These are phyloP conservation scores for Beauveria sp. DNA, from an alignment of 2,329 filamentous ascomycete genomes.

Conservation along the genomic window DNA sequence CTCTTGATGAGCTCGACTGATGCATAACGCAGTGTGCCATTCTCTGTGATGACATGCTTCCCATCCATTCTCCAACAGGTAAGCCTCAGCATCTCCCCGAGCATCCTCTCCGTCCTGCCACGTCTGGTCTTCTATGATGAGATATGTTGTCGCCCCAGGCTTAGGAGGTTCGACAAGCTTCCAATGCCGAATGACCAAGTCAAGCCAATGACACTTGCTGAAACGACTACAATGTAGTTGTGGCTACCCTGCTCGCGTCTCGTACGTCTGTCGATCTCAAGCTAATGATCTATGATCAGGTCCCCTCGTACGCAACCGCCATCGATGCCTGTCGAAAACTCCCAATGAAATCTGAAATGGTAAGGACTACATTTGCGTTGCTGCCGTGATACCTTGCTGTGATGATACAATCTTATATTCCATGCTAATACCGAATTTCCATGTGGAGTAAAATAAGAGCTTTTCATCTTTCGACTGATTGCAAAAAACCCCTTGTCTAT, in stretches of 20 bases:
- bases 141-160: conserved; percentile 42
- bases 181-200: conserved; percentile 43
- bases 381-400: conserved; percentile 25
- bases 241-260: not conserved
- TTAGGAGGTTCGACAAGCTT: conserved; percentile 41
- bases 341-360: conserved; percentile 19
- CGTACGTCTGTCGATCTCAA: not conserved
- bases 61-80: not conserved
- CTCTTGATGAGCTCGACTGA: not conserved
- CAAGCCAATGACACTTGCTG: conserved; percentile 49
- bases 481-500: conserved; percentile 22
- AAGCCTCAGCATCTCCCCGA: not conserved
- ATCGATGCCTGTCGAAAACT: not conserved
- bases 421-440: conserved; percentile 68
- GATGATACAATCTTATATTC: conserved; percentile 64
- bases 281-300: not conserved
- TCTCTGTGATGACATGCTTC: not conserved
- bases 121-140: conserved; percentile 31
- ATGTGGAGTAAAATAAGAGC: conserved; percentile 64
- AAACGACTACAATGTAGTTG: conserved; percentile 17
- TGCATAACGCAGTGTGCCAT: not conserved
- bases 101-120: not conserved
- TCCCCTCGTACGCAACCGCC: not conserved
- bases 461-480: conserved; percentile 84
- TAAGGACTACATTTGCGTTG: conserved; percentile 15